phyloP scores from a whole-genome alignment of 768 basidiomycete genomes.

The Lentinula edodes region DNA sequence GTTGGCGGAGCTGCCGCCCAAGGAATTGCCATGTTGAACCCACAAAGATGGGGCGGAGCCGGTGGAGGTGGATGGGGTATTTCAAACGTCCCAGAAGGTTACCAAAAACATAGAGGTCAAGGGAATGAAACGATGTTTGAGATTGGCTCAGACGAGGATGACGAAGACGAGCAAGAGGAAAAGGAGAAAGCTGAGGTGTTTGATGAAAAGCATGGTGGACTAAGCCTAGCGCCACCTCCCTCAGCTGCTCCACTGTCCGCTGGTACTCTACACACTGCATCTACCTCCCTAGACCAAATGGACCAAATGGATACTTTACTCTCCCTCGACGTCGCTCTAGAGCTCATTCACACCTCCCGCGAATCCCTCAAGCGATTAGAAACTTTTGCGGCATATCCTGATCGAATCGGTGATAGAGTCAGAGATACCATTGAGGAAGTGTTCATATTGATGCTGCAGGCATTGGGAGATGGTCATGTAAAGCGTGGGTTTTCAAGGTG shows the following conservation, averaged over 20 bases:
- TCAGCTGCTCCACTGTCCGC: constrained; percentile 1
- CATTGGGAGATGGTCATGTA: constrained; percentile 75
- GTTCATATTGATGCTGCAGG: constrained; percentile 79
- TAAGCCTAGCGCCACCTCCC: neutral
- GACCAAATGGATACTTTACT: constrained; percentile 77
- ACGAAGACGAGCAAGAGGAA: constrained; percentile 17
- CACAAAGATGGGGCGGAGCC: constrained; percentile 72
- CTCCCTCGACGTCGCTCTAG: constrained; percentile 85
- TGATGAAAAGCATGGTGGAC: neutral
- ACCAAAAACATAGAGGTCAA: constrained; percentile 32
- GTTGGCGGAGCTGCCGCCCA: constrained; percentile 76
- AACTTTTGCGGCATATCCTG: constrained; percentile 84
- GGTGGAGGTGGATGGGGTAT: constrained; percentile 12
- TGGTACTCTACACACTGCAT: neutral
- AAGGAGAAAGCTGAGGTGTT: neutral
- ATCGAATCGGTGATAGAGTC: constrained; percentile 76
- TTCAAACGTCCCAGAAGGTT: constrained; percentile 14
- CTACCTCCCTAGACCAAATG: neutral
- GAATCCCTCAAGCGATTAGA: constrained; percentile 91
- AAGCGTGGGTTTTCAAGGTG: constrained; percentile 73
- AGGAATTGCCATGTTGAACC: constrained; percentile 87
- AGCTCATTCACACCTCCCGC: constrained; percentile 89
- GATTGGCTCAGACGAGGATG: constrained; percentile 37
- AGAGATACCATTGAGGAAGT: constrained; percentile 92
- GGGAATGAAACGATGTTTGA: constrained; percentile 46